Evolutionary conservation across 2,329 filamentous ascomycete species (phyloP).

Genomic region (Leptoxyphium fumago): DNA sequence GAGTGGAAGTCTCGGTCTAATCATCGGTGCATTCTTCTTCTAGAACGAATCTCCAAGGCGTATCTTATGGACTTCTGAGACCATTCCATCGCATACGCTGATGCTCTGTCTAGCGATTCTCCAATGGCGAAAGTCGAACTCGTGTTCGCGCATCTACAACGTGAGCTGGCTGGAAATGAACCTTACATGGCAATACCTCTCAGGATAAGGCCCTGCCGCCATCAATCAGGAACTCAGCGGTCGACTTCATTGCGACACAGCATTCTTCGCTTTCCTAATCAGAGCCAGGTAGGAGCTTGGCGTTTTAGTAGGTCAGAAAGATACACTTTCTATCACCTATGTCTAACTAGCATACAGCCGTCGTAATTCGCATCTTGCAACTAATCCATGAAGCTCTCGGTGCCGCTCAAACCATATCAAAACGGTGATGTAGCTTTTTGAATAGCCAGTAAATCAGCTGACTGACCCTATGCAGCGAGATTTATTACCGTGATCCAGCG

Average conservation of each 20-base stretch:
- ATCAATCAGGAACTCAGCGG: not conserved
- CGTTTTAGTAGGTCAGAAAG: conserved; percentile 32
- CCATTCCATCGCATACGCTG: not conserved
- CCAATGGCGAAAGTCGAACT: conserved; percentile 41
- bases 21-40: too few relatives aligned
- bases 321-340: too few relatives aligned
- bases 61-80: too few relatives aligned
- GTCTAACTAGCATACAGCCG: conserved; percentile 25
- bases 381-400: conserved; percentile 39
- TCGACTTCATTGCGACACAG: conserved; percentile 4
- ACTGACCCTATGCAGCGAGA: conserved; percentile 39
- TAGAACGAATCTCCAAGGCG: too few relatives aligned
- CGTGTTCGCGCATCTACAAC: conserved; percentile 38
- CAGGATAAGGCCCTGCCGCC: conserved; percentile 18
- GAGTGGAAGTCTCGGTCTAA: too few relatives aligned
- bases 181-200: conserved; percentile 36
- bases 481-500: conserved; percentile 63
- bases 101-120: not conserved
- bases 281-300: conserved; percentile 41
- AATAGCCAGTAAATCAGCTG: conserved; percentile 1
- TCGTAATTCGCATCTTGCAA: conserved; percentile 40
- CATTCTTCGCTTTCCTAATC: conserved; percentile 38
- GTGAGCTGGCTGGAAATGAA: conserved; percentile 31
- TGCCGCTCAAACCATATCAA: conserved; percentile 36
- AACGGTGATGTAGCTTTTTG: conserved; percentile 29